Percentiles rank a stretch among this genome's conserved stretches.
Evolutionary conservation across 2,329 filamentous ascomycete genomes (phyloP).

Genomic region (Colletotrichum sp.): DNA sequence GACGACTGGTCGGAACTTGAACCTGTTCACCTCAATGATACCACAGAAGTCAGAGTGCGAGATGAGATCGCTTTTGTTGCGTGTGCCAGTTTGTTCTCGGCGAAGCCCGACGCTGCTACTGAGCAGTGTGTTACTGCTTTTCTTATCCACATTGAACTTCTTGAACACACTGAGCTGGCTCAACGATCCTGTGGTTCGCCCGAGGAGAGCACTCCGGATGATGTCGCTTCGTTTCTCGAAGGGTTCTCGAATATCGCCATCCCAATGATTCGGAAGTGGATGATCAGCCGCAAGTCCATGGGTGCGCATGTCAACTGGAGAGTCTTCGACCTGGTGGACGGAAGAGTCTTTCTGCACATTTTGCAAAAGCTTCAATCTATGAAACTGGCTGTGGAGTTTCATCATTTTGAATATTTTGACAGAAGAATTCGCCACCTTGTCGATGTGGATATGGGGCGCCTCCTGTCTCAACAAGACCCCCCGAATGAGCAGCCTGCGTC

Average conservation of each 20-base stretch:
- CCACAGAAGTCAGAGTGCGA: not conserved
- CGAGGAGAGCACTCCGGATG: not conserved
- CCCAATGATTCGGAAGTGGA: not conserved
- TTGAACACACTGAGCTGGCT: not conserved
- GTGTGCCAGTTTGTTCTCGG: not conserved
- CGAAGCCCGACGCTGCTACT: not conserved
- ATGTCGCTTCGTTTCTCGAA: not conserved
- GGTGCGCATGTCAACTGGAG: not conserved
- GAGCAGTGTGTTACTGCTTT: not conserved
- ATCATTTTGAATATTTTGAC: not conserved
- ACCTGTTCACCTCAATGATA: not conserved
- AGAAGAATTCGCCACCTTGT: not conserved
- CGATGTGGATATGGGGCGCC: not conserved
- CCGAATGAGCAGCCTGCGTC: no score
- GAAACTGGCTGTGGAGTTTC: not conserved
- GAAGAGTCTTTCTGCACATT: not conserved
- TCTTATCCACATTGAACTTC: not conserved
- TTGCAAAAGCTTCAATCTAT: not conserved
- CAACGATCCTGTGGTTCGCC: not conserved
- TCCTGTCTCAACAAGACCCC: not conserved
- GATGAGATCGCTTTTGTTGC: not conserved
- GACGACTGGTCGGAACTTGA: not conserved
- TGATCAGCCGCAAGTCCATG: not conserved
- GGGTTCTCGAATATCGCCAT: not conserved
- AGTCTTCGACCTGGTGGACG: constrained; percentile 2